Evolutionary conservation across 257 asterid genomes (phyloP), one percentile per base, ranked within the genome.

Genomic region (Nicotiana benthamiana): DNA sequence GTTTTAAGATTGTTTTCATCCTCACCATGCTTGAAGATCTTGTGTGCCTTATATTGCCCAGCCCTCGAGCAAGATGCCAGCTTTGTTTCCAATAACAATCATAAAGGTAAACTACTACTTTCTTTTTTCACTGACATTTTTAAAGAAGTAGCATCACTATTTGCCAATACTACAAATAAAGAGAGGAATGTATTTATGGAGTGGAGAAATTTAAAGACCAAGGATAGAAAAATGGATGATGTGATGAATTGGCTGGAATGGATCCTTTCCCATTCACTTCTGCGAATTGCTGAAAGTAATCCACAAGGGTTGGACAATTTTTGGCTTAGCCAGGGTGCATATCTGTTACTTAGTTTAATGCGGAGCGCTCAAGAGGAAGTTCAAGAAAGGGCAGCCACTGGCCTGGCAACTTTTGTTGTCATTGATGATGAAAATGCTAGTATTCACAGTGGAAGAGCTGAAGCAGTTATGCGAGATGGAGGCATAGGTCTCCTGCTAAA

Each of bases 371-470:
- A 88, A 76, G 97, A 90, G 88, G 98, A 93, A 85, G 93, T 93
- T 84, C 96, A 92, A 86, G 98, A 93, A 86, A 91, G 97, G 87
- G 94, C 98, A 72, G 97, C 94, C 48, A 90, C 93, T 2, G 98
- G 93, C 76, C 89, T 93, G 80, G 96, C 97, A 54, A 89, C 89
- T 74, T 92, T 92, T 85, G 97, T 90, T 5, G 94, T 92, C 84
- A 90, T 87, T 34, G 97, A 92, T 63, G 98, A 93, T 80, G 98
- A 90, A 89, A 93, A 88, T 89, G 92, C 93, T 72, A 87, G 86
- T 85, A 90, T 93, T 48, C 93, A 93, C 75, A 87, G 91, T 82
- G 87, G 88, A 86, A 90, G 96, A 88, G 98, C 97, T 30, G 96
- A 91, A 84, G 89, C 93, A 76, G 91, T 91, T 83, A 79, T 93